These are phyloP conservation scores for Coniochaeta ligniaria DNA, from an alignment of 2,329 filamentous ascomycete species.

Conservation along the genomic window DNA sequence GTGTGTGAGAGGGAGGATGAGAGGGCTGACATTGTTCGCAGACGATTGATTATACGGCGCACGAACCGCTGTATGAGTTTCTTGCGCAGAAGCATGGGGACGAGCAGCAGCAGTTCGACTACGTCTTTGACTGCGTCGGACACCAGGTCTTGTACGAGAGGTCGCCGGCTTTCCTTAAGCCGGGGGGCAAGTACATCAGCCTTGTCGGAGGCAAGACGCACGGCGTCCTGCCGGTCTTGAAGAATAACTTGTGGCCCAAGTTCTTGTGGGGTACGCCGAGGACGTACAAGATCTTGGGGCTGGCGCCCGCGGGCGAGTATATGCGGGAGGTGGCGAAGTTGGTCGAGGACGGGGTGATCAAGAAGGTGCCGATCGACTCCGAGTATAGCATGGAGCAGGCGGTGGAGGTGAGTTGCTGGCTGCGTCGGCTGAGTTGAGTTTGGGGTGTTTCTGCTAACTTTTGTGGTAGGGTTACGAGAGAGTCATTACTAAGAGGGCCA, in stretches of 20 bases:
- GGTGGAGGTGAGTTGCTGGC: not conserved
- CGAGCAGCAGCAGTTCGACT: conserved; percentile 22
- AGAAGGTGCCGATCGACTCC: not conserved
- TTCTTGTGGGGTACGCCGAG: conserved; percentile 22
- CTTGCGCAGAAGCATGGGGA: conserved; percentile 24
- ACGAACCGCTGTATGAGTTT: conserved; percentile 25
- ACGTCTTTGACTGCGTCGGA: conserved; percentile 42
- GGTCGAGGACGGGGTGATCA: conserved; percentile 15
- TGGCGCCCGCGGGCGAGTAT: conserved; percentile 15
- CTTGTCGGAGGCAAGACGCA: conserved; percentile 20
- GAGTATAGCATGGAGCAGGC: conserved; percentile 1
- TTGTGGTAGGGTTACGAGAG: not conserved
- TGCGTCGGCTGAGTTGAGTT: not conserved
- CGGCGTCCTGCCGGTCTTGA: conserved; percentile 16
- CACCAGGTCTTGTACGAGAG: conserved; percentile 35
- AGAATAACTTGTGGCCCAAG: conserved; percentile 13
- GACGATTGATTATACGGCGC: conserved; percentile 33
- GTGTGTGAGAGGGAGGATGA: not conserved
- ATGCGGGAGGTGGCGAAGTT: conserved; percentile 18
- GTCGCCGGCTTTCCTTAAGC: conserved; percentile 29
- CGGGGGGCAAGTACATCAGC: conserved; percentile 22
- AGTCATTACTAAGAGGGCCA: not conserved
- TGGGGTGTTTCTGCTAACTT: not conserved
- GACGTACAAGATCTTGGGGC: conserved; percentile 20
- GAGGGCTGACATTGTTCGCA: conserved; percentile 8